phyloP scores from a whole-genome alignment of 192 early-diverging fungal genomes.

The Backusella parvicylindrica region DNA sequence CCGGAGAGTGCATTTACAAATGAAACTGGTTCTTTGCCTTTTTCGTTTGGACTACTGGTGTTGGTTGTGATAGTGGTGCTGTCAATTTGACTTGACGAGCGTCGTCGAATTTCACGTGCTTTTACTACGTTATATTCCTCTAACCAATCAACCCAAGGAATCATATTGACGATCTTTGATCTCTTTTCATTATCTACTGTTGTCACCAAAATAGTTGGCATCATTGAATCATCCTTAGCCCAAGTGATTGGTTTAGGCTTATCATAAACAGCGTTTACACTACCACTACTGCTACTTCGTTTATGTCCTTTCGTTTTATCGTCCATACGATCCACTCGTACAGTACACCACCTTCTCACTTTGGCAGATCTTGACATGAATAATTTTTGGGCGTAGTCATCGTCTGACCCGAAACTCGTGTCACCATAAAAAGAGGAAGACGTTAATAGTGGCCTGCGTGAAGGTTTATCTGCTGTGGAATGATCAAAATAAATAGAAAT shows the following conservation, averaged over 20 bases:
- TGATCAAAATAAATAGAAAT: neutral
- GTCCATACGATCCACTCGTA: neutral
- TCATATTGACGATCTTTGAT: conserved; percentile 14
- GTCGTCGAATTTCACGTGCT: conserved; percentile 19
- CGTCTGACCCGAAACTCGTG: neutral
- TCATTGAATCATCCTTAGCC: neutral
- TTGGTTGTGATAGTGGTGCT: neutral
- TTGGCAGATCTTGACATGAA: conserved; percentile 30
- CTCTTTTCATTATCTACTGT: neutral
- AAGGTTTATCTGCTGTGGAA: neutral
- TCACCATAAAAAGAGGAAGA: conserved; percentile 4
- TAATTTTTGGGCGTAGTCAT: conserved; percentile 23
- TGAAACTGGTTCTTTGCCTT: neutral
- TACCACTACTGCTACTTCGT: neutral
- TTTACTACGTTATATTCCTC: conserved; percentile 31
- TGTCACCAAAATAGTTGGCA: conserved; percentile 24
- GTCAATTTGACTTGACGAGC: conserved; percentile 11
- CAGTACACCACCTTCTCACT: conserved; percentile 18
- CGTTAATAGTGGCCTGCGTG: neutral
- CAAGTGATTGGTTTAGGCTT: neutral
- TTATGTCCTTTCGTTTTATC: neutral
- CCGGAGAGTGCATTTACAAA: neutral
- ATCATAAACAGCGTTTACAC: neutral
- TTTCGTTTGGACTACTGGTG: neutral
- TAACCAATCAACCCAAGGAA: conserved; percentile 37